phyloP scores from a whole-genome alignment of 306 rosid species.

The Vachellia pachyceras region DNA sequence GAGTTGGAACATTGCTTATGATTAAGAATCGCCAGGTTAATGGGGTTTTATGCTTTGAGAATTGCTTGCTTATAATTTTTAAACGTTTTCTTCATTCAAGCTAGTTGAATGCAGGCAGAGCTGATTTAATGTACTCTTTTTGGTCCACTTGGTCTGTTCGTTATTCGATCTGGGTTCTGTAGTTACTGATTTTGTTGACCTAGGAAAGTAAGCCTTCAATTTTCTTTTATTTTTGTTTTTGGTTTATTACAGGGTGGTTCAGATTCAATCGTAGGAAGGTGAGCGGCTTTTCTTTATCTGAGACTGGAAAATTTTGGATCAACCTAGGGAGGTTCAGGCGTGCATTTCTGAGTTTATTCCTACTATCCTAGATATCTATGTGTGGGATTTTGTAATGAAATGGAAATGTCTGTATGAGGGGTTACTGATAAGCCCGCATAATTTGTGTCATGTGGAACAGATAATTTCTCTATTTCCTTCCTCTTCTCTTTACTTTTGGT shows the following conservation, averaged over 20 bases:
- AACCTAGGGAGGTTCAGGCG: neutral
- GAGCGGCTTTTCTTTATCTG: neutral
- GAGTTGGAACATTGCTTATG: neutral
- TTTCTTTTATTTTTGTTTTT: too few relatives aligned
- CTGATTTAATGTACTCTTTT: neutral
- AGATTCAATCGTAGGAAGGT: neutral
- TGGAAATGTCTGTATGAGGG: neutral
- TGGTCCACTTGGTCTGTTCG: neutral
- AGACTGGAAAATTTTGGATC: neutral
- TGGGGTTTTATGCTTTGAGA: neutral
- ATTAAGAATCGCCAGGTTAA: neutral
- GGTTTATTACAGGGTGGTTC: neutral
- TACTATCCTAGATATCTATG: neutral
- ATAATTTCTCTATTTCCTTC: conserved; percentile 24
- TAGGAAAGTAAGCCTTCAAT: neutral
- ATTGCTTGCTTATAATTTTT: conserved; percentile 1
- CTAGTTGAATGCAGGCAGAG: conserved; percentile 9
- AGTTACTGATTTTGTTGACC: neutral
- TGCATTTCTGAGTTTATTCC: neutral
- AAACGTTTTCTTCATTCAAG: neutral
- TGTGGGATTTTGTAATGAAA: conserved; percentile 22
- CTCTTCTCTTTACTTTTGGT: conserved; percentile 10
- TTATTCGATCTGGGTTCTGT: neutral
- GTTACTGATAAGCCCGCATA: neutral
- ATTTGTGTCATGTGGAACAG: conserved; percentile 10